Conservation (phyloP, 352 stramenopile species). For the Aphanomyces stellatus region DNA sequence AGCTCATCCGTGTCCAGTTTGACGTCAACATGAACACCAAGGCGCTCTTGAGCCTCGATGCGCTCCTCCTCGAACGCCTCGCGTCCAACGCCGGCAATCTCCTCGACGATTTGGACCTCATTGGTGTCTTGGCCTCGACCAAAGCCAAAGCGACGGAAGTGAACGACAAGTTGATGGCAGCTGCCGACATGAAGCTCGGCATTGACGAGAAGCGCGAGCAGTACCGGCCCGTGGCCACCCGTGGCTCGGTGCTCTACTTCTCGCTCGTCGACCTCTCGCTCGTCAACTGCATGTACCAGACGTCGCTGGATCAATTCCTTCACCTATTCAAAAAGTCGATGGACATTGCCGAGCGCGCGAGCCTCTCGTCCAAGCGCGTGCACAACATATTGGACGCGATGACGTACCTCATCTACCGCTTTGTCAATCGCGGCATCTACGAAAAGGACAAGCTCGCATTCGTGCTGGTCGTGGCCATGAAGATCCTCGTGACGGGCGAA, state of each 20-base stretch:
- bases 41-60: constrained; percentile 72
- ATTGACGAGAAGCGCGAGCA: constrained; percentile 90
- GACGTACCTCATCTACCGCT: constrained; percentile 71
- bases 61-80: constrained; percentile 76
- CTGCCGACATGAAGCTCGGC: constrained; percentile 74
- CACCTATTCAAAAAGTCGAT: constrained; percentile 78
- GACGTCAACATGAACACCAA: constrained; percentile 85
- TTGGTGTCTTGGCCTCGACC: constrained; percentile 75
- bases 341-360: constrained; percentile 68
- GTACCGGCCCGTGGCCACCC: constrained; percentile 83
- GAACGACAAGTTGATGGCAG: constrained; percentile 84
- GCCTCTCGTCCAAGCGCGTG: constrained; percentile 77
- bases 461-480: constrained; percentile 54
- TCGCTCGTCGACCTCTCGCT: constrained; percentile 76
- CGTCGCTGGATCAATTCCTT: constrained; percentile 84
- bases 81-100: constrained; percentile 83
- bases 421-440: constrained; percentile 68
- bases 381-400: constrained; percentile 82
- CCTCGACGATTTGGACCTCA: constrained; percentile 83
- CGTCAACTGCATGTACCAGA: constrained; percentile 90
- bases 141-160: constrained; percentile 87
- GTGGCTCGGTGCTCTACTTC: constrained; percentile 86
- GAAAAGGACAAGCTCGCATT: constrained; percentile 70
- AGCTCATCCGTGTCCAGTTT: constrained; percentile 76
- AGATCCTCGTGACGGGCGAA: constrained; percentile 65